Base-by-base conservation (phyloP, 345 rosid genomes). In the Nephelium lappaceum region DNA sequence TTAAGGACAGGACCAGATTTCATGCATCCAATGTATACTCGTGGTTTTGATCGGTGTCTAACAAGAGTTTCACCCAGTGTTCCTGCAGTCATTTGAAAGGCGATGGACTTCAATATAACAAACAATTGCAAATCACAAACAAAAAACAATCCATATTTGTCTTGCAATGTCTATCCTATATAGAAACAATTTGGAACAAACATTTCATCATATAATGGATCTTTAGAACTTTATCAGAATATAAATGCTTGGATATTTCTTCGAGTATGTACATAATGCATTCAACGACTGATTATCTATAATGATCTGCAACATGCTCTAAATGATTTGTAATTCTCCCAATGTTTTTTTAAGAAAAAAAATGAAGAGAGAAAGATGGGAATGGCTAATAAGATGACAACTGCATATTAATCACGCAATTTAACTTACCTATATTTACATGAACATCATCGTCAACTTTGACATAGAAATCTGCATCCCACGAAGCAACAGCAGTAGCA, bases 401-500 rank as follows among this genome's bases (percentile, higher is more conserved):
- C 16, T 11, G 4, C 6, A 57, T 41, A 27, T 19, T 27, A 71
- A 60, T 25, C 58, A 60, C 38, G 18, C 18, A 47, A 49, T 12
- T 27, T 9, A 15, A 41, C 75, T 57, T 83, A 90, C 98, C 99
- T 77, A 96, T 92, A 85, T 96, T 96, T 84, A 96, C 98, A 81
- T 96, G 99, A 81, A 96, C 98, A 83, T 96, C 98, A 69, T 96
- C 99, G 73, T 96, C 99, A 62, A 96, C 99, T 90, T 96, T 96
- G 79, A 93, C 93, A 75, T 93, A 96, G 84, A 94, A 96, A 79
- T 96, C 97, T 62, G 99, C 99, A 87, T 96, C 97, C 98, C 98
- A 96, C 80, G 82, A 74, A 62, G 94, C 57, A 80, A 90, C 93
- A 14, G 98, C 98, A 11, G 98, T 91, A 61, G 98, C 94, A 78